These are phyloP conservation scores for Hibiscus syriacus DNA, from an alignment of 345 rosid species.

Conservation along the genomic window DNA sequence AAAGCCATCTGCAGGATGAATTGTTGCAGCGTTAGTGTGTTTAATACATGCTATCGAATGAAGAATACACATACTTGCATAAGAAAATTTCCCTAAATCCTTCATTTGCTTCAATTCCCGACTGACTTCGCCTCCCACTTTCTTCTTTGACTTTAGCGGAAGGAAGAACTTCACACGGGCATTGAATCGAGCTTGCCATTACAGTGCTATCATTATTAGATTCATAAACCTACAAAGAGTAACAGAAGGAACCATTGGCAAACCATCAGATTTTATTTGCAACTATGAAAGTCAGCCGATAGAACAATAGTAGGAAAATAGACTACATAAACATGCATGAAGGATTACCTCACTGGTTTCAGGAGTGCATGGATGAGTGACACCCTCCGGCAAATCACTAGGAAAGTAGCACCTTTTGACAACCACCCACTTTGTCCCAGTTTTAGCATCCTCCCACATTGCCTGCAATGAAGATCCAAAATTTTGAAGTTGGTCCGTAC, in stretches of 20 bases:
- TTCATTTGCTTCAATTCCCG: slow-evolving; percentile 28
- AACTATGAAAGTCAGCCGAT: neutral
- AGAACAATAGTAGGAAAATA: no score
- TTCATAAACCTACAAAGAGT: slow-evolving; percentile 46
- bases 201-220: no score
- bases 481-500: neutral
- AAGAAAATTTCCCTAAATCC: slow-evolving; percentile 32
- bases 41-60: neutral
- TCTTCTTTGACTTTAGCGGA: no score
- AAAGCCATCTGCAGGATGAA: slow-evolving; percentile 53
- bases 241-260: slow-evolving; percentile 1
- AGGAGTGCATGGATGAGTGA: slow-evolving; percentile 44
- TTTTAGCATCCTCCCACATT: no score
- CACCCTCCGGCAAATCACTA: no score
- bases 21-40: neutral
- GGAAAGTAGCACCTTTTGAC: slow-evolving; percentile 57
- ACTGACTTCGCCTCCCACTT: slow-evolving; percentile 28
- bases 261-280: neutral
- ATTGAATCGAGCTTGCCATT: no score
- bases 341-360: slow-evolving; percentile 48
- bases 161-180: no score
- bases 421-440: slow-evolving; percentile 52
- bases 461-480: slow-evolving; percentile 18
- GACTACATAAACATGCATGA: neutral
- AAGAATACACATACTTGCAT: slow-evolving; percentile 54